phyloP scores from a whole-genome alignment of 1,284 basidiomycete species.

The Boletus albobrunnescens region DNA sequence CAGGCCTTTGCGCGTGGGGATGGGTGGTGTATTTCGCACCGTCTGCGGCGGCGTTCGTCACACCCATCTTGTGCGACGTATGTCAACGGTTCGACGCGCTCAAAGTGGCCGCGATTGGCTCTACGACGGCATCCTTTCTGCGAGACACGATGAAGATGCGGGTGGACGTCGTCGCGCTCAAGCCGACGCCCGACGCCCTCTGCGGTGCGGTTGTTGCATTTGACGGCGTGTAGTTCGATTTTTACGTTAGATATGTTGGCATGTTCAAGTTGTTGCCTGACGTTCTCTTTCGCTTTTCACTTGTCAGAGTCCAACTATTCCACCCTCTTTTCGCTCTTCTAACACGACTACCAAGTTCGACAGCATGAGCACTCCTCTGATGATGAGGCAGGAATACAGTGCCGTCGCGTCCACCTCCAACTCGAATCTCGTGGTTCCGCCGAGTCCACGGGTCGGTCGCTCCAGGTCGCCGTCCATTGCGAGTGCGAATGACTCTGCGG shows the following conservation, averaged over 20 bases:
- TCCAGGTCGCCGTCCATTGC: slow-evolving; percentile 20
- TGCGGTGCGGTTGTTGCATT: slow-evolving; percentile 35
- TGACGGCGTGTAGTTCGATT: slow-evolving; percentile 10
- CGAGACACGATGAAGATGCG: slow-evolving; percentile 41
- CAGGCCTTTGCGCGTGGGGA: slow-evolving; percentile 34
- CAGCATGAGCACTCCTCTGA: slow-evolving; percentile 26
- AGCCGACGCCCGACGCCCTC: slow-evolving; percentile 55
- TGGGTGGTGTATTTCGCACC: slow-evolving; percentile 79
- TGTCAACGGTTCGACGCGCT: slow-evolving; percentile 36
- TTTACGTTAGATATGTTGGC: slow-evolving; percentile 16
- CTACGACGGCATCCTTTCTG: slow-evolving; percentile 57
- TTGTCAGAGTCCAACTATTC: slow-evolving; percentile 14
- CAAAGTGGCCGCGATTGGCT: slow-evolving; percentile 61
- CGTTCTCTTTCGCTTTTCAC: slow-evolving; percentile 2
- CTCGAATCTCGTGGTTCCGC: slow-evolving; percentile 19
- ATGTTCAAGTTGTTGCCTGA: no score
- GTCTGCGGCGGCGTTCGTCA: slow-evolving; percentile 57
- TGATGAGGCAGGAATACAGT: slow-evolving; percentile 26
- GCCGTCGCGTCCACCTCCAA: slow-evolving; percentile 26
- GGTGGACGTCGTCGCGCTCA: slow-evolving; percentile 53
- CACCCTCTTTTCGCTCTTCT: slow-evolving; percentile 8
- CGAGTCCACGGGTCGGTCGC: slow-evolving; percentile 14
- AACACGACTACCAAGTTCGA: background rate
- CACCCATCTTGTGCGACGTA: slow-evolving; percentile 46
- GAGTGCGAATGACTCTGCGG: slow-evolving; percentile 17